A percentile compares a stretch with the other conserved stretches of the same genome.
phyloP scores from a whole-genome alignment of 73 alveolate genomes.

The Tetrahymena borealis region DNA sequence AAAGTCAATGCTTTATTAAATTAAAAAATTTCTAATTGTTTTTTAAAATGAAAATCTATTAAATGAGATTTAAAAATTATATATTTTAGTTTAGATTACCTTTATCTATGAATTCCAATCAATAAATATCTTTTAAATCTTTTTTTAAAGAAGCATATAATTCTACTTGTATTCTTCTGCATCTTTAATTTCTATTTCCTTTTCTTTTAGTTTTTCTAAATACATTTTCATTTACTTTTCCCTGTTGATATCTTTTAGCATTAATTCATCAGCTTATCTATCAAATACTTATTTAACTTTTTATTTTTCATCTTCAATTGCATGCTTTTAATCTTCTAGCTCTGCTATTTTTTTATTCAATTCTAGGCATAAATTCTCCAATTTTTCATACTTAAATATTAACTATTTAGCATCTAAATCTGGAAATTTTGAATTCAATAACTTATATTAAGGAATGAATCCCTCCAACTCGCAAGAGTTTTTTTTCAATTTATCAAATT shows the following conservation, averaged over 20 bases:
- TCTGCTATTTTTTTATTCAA: neutral
- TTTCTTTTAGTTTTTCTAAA: neutral
- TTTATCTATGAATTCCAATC: neutral
- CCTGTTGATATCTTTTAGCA: neutral
- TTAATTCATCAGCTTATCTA: neutral
- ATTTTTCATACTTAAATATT: neutral
- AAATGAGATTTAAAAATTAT: neutral
- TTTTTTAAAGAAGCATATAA: neutral
- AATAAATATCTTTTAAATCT: neutral
- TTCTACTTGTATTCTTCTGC: neutral
- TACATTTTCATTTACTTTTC: neutral
- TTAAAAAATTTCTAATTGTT: too few relatives aligned
- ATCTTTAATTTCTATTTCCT: neutral
- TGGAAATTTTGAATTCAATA: neutral
- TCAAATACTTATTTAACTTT: neutral
- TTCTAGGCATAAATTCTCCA: neutral
- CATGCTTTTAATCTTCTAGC: neutral
- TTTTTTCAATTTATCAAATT: neutral
- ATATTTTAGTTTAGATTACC: neutral
- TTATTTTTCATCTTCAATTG: neutral
- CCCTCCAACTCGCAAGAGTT: neutral
- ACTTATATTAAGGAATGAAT: neutral
- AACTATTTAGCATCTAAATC: neutral
- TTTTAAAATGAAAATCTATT: too few relatives aligned
- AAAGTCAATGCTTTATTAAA: too few relatives aligned